These are phyloP conservation scores for Farysia itapuensis DNA, from an alignment of 1,284 basidiomycete species.

Conservation along the genomic window DNA sequence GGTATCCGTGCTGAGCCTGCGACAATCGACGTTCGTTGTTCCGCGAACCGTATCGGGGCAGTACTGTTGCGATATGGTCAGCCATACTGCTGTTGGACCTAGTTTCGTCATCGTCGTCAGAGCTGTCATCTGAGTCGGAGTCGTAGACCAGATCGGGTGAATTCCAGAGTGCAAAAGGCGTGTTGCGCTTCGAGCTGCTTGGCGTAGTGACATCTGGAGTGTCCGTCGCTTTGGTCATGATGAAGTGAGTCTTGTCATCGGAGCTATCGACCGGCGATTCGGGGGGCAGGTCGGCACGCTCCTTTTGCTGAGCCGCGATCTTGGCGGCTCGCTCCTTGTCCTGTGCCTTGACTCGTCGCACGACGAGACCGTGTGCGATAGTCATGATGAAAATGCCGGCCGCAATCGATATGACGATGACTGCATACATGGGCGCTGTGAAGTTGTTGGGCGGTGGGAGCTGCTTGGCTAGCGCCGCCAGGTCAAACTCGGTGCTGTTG, in stretches of 20 bases:
- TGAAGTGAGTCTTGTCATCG: slow-evolving; percentile 16
- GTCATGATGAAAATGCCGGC: slow-evolving; percentile 41
- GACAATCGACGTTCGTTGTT: too few relatives aligned
- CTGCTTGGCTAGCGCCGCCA: slow-evolving; percentile 12
- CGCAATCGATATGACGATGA: slow-evolving; percentile 29
- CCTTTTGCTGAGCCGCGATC: slow-evolving; percentile 21
- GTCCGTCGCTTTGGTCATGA: not conserved
- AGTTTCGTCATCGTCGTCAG: slow-evolving; percentile 11
- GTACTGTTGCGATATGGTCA: not conserved
- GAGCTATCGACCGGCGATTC: slow-evolving; percentile 9
- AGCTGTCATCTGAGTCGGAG: slow-evolving; percentile 18
- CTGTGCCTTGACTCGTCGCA: slow-evolving; percentile 32
- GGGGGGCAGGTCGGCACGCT: slow-evolving; percentile 3
- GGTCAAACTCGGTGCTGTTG: slow-evolving; percentile 37
- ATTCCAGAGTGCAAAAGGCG: slow-evolving; percentile 25
- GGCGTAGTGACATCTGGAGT: slow-evolving; percentile 16
- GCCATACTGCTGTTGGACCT: slow-evolving; percentile 13
- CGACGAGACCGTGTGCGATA: slow-evolving; percentile 39
- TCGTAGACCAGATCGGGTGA: slow-evolving; percentile 36
- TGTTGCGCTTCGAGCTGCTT: not conserved
- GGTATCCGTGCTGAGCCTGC: too few relatives aligned
- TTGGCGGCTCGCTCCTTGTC: slow-evolving; percentile 28
- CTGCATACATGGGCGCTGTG: slow-evolving; percentile 25
- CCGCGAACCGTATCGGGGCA: slow-evolving; percentile 20
- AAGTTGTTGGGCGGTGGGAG: not conserved